Percentiles rank a stretch among this genome's conserved stretches.
These are phyloP conservation scores for Crucibulum cyathiforme DNA, from an alignment of 1,284 basidiomycete genomes.

Conservation along the genomic window DNA sequence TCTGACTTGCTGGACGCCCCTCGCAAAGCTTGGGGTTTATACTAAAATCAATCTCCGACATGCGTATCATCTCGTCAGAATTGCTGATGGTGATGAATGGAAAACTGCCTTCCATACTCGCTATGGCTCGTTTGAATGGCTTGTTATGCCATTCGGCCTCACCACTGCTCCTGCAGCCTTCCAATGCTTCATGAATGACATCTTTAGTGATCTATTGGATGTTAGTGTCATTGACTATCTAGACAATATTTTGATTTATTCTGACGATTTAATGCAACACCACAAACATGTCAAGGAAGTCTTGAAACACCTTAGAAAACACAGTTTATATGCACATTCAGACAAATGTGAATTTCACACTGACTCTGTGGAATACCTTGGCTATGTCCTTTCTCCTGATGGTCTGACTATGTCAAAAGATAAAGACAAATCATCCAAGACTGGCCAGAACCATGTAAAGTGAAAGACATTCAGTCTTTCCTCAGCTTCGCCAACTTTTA, in stretches of 20 bases:
- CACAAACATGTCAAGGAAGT: no score
- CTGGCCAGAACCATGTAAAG: no score
- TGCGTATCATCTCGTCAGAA: slow-evolving; percentile 12
- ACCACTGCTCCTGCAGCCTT: background rate
- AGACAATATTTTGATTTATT: slow-evolving; percentile 9
- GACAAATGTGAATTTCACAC: no score
- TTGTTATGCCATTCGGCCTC: background rate
- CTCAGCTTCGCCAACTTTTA: no score
- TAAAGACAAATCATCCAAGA: no score
- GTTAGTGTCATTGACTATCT: slow-evolving; percentile 5
- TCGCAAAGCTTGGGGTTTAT: slow-evolving; percentile 27
- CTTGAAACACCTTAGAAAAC: no score
- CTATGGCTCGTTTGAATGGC: slow-evolving; percentile 4
- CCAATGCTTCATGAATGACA: slow-evolving; percentile 12
- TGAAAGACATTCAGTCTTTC: no score
- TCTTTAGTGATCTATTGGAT: slow-evolving; percentile 5
- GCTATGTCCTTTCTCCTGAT: no score
- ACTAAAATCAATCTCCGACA: slow-evolving; percentile 19
- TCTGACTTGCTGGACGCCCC: slow-evolving; percentile 37
- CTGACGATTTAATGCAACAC: background rate
- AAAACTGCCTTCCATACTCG: slow-evolving; percentile 3
- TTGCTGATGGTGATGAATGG: slow-evolving; percentile 2
- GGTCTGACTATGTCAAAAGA: no score
- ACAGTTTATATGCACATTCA: no score
- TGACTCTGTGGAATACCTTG: no score